A percentile compares a stretch with the other conserved stretches of the same genome.
Evolutionary conservation across 108 stramenopile species (phyloP).

Genomic region (Discostella stelligeroides): DNA sequence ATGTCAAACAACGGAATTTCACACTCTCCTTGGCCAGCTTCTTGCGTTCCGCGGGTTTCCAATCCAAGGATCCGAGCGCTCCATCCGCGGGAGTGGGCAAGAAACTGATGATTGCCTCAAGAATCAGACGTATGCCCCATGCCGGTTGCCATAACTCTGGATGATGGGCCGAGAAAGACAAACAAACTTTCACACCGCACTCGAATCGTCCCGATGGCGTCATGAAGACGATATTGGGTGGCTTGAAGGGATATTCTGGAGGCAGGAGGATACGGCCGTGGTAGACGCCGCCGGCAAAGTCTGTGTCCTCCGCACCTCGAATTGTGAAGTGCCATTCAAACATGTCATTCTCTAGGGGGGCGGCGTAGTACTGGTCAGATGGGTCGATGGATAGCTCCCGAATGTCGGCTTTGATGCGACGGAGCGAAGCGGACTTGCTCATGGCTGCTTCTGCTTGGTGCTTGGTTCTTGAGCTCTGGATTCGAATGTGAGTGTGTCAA

Average conservation of each 20-base stretch:
- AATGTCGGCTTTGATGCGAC: constrained; percentile 91
- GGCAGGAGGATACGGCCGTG: constrained; percentile 93
- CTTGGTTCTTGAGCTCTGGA: no score
- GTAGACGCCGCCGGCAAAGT: constrained; percentile 94
- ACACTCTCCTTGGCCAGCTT: constrained; percentile 70
- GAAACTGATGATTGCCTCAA: constrained; percentile 97
- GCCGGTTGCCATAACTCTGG: constrained; percentile 95
- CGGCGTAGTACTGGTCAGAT: constrained; percentile 91
- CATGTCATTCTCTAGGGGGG: constrained; percentile 88
- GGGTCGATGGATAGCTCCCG: constrained; percentile 95
- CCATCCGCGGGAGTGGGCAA: constrained; percentile 95
- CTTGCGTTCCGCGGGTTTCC: constrained; percentile 73
- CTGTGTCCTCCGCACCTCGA: constrained; percentile 87
- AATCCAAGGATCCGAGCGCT: constrained; percentile 96
- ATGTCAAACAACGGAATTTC: constrained; percentile 55
- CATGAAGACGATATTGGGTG: constrained; percentile 95
- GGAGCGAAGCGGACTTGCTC: constrained; percentile 77
- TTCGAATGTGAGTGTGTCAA: no score
- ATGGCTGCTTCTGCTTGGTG: constrained; percentile 40
- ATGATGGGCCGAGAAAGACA: constrained; percentile 94
- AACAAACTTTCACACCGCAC: constrained; percentile 93
- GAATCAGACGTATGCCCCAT: constrained; percentile 96
- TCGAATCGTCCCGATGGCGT: constrained; percentile 97
- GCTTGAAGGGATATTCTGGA: constrained; percentile 80
- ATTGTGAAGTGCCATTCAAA: constrained; percentile 98